These are phyloP conservation scores for Spathaspora girioi DNA, from an alignment of 805 yeast genomes.

Conservation along the genomic window DNA sequence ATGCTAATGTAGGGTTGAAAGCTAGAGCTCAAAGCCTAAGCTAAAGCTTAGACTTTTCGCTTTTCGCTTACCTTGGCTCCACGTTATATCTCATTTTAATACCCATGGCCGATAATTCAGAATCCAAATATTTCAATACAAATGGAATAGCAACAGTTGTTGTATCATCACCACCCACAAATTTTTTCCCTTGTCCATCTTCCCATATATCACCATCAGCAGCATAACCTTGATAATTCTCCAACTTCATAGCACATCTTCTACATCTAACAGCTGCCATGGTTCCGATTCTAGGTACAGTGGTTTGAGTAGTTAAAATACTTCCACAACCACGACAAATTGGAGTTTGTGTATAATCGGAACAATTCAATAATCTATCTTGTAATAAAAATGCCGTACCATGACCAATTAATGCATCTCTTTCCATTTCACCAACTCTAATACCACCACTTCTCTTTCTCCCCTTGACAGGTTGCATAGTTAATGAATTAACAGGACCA, in stretches of 20 bases:
- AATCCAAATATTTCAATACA: constrained; percentile 90
- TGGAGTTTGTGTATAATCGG: constrained; percentile 90
- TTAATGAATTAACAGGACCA: constrained; percentile 94
- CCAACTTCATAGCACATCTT: constrained; percentile 77
- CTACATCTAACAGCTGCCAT: constrained; percentile 80
- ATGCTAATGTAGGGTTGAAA: no score
- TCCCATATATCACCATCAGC: constrained; percentile 87
- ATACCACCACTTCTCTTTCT: constrained; percentile 99
- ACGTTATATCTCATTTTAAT: constrained; percentile 88
- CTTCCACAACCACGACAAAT: constrained; percentile 94
- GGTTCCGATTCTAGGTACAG: constrained; percentile 89
- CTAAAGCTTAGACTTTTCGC: no score
- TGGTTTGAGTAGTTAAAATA: constrained; percentile 78
- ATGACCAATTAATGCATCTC: constrained; percentile 98
- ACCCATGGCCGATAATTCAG: constrained; percentile 97
- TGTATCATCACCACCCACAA: constrained; percentile 90
- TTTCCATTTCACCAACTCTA: constrained; percentile 99
- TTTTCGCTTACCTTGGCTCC: constrained; percentile 41
- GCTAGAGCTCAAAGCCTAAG: no score
- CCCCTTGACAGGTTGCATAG: constrained; percentile 99
- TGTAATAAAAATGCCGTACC: constrained; percentile 94
- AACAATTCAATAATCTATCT: constrained; percentile 90
- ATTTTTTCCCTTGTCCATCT: constrained; percentile 91
- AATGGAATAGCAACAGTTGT: constrained; percentile 96
- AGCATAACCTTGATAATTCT: constrained; percentile 49